Evolutionary conservation across 148 eudicot genomes (phyloP), one percentile per base, ranked within the genome.

Genomic region (Pouteria glomerata): DNA sequence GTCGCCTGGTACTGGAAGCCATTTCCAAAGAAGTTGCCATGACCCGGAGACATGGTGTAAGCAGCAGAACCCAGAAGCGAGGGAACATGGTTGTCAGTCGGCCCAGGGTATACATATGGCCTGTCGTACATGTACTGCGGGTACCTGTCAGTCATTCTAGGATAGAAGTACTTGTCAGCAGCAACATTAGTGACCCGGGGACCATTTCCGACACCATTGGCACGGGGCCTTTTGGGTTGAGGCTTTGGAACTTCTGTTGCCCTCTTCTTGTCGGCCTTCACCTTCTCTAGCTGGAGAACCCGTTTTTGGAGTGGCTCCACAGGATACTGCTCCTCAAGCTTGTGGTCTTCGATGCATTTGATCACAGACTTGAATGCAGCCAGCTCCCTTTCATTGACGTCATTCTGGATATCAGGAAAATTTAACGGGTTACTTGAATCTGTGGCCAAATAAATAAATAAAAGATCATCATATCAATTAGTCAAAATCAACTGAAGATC

Each of bases 291-390:
- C 80, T 85, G 87, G 48, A 72, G 72, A 4, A 90, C 84, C 44
- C 86, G 89, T 81, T 92, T 96, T 55, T 86, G 87, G 37, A 92
- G 87, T 21, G 95, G 82, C 34, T 84, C 97, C 72, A 88, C 18
- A 5, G 96, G 92, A 76, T 87, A 88, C 53, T 87, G 87, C 41
- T 74, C 67, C 73, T 90, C 99, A 27, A 96, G 96, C 77, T 88
- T 92, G 85, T 96, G 91, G 48, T 96, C 97, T 76, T 96, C 99
- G 42, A 96, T 85, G 78, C 97, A 96, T 78, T 88, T 96, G 52
- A 88, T 87, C 75, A 90, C 95, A 31, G 89, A 89, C 72, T 90
- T 96, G 6, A 96, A 85, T 50, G 96, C 94, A 74, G 90, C 53
- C 70, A 96, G 87, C 85, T 96, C 97, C 68, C 89, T 84, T 68